Evolutionary conservation across 257 asterid genomes (phyloP), one percentile per base, ranked within the genome.

Genomic region (Ajuga chamaepitys): DNA sequence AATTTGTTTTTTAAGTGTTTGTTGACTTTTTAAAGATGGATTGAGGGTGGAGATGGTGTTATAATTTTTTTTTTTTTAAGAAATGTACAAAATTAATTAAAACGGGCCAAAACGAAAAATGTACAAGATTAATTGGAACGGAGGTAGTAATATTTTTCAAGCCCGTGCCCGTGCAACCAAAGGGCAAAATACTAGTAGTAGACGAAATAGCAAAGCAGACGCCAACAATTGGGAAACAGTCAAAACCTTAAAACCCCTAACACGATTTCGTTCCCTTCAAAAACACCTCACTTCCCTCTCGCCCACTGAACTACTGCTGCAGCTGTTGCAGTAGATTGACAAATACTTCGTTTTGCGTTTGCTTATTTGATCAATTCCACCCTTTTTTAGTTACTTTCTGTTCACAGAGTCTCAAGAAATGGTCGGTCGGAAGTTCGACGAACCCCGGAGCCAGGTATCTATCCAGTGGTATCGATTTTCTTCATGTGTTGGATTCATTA

Each of bases 371-470:
- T 57, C 20, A 21, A 16, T 13, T 46, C n/a, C 17, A 4, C 11
- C 21, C 11, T 21, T 11, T 21, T 22, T 10, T 35, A 14, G 30
- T 22, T 42, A 32, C 14, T 14, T 32, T 47, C 59, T 64, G 59
- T 25, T 47, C 40, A 17, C 48, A 38, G 42, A n/a, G 51, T 37
- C 30, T 46, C 9, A 57, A 48, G 42, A 26, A 73, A 87, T 84
- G 97, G 86, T 76, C 48, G 77, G 67, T 51, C 67, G 54, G 48
- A 76, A 77, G 69, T 76, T 73, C 69, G 79, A 70, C 35, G 82
- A 82, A 62, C 57, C 77, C 62, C 74, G 75, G 63, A 76, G 67
- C 78, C 70, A 81, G 88, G 84, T 90, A 80, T 20, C 25, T 9
- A 48, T 67, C 42, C 10, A 4, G 1, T 48, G 37, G 5, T 48